Base-by-base conservation (phyloP, 495 filamentous ascomycete species). In the Hyaloscypha finlandica region DNA sequence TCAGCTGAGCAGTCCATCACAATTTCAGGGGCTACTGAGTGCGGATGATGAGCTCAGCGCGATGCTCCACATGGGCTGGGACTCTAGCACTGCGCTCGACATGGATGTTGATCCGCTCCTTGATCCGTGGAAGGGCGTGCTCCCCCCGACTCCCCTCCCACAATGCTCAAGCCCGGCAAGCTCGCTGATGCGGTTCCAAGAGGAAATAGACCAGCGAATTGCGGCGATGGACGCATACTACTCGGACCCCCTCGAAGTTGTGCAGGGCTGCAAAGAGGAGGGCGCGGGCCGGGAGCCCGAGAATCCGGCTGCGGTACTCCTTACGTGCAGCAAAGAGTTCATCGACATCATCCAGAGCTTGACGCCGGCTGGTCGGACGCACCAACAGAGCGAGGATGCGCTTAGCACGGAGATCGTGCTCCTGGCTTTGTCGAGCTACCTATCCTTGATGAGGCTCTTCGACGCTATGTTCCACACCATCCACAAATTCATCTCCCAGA, bases 121-220 rank as follows among this genome's bases (percentile, higher is more conserved):
- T 48, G 42, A 48, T 48, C 42, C n/a, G 42, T 48, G 42, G 42
- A 48, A 48, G 42, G 42, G 42, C 42, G 42, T 48, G 42, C 42
- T 48, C 42, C n/a, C 42, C 42, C 42, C 42, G 42, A 25, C 25
- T 48, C 42, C 42, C 42, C 42, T 48, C 1, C 42, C 42, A 48
- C 42, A 48, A 48, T 48, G n/a, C 42, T 48, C 42, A 48, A 48
- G 42, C 42, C 42, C 42, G 42, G 42, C 11, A 48, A 48, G 42
- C 42, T 48, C 42, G 42, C 42, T 48, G 42, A 48, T 48, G 42
- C 42, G 42, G 42, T 48, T 48, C 42, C 42, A n/a, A 48, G 42
- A 48, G 42, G 42, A 48, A 48, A 48, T 48, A n/a, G 42, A 48
- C 42, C 42, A 48, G 42, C 42, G 42, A 48, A 48, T 48, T 48